Conservation (phyloP, 2,329 filamentous ascomycete species). For the Fonsecaea pedrosoi region DNA sequence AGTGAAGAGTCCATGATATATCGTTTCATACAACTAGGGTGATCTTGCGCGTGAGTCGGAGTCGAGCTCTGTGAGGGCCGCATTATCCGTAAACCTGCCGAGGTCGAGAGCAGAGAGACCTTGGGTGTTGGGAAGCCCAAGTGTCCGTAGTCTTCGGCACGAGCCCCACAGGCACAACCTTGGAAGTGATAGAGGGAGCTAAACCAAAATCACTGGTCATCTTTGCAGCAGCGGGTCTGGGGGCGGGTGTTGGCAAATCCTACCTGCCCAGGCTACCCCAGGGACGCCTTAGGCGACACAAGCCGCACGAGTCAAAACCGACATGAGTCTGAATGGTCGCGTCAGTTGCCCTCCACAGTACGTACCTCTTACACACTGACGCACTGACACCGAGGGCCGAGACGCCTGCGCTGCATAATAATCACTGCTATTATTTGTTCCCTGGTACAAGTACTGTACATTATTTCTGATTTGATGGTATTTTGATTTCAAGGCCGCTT, state of each 20-base stretch:
- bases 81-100: conserved; percentile 5
- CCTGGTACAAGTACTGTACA: background rate
- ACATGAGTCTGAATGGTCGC: background rate
- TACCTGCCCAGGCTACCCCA: no score
- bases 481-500: background rate
- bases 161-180: background rate
- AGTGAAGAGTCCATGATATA: conserved; percentile 16
- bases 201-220: background rate
- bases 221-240: background rate
- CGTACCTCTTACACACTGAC: no score
- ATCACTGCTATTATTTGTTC: no score
- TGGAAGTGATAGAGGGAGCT: background rate
- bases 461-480: background rate
- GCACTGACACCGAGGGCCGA: background rate
- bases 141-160: background rate
- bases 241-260: background rate
- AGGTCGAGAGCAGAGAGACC: background rate
- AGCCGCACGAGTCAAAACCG: background rate
- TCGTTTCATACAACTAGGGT: background rate
- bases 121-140: no score
- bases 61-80: conserved; percentile 2
- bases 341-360: background rate
- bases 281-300: background rate
- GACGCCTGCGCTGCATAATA: background rate
- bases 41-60: conserved; percentile 8